Percentiles rank a stretch among this genome's conserved stretches.
These are phyloP conservation scores for Lactarius hatsudake DNA, from an alignment of 768 basidiomycete genomes.

Conservation along the genomic window DNA sequence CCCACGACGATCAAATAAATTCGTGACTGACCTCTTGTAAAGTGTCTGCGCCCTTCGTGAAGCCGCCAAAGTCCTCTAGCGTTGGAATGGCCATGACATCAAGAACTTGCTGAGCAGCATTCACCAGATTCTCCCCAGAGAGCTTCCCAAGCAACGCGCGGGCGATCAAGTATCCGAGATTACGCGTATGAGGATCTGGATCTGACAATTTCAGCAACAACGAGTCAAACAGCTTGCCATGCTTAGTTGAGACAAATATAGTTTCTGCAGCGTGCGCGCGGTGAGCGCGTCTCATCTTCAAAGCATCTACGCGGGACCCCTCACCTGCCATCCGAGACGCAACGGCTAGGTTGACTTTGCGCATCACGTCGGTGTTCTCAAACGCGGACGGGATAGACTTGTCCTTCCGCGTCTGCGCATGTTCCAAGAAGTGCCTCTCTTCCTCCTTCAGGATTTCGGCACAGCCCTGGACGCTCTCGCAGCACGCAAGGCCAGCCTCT, in stretches of 20 bases:
- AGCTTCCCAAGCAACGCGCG: conserved; percentile 56
- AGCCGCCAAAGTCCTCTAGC: conserved; percentile 44
- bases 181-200: conserved; percentile 48
- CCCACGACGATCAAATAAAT: background rate
- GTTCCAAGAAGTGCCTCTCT: conserved; percentile 33
- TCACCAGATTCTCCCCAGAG: conserved; percentile 57
- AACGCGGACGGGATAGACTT: conserved; percentile 20
- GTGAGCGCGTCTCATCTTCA: background rate
- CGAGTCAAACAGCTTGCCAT: conserved; percentile 42
- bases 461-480: conserved; percentile 58
- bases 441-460: conserved; percentile 41
- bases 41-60: conserved; percentile 33
- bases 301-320: conserved; percentile 17
- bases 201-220: conserved; percentile 54
- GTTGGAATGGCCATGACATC: conserved; percentile 45
- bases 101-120: conserved; percentile 49
- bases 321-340: conserved; percentile 65
- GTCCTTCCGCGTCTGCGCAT: conserved; percentile 33
- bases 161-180: conserved; percentile 60
- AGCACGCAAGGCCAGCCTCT: conserved; percentile 27
- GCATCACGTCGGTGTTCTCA: conserved; percentile 45
- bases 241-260: conserved; percentile 51
- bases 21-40: conserved; percentile 33
- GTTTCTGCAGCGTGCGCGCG: conserved; percentile 48
- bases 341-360: conserved; percentile 50